Percentiles rank a stretch among this genome's conserved stretches.
These are phyloP conservation scores for Bruguiera sexangula DNA, from an alignment of 345 rosid genomes.

Conservation along the genomic window DNA sequence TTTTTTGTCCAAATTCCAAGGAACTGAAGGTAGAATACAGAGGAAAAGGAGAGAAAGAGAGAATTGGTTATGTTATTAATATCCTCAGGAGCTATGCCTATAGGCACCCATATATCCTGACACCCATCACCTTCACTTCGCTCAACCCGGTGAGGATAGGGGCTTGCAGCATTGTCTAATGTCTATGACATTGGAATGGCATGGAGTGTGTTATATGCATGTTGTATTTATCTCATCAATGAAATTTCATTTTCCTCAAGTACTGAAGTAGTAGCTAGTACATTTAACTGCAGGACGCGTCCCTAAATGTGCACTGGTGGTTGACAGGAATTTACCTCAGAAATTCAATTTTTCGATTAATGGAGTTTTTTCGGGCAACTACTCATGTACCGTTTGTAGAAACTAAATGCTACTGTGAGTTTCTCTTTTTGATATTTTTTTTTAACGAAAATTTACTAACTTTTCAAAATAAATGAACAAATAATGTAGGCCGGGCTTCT, in stretches of 20 bases:
- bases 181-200: not conserved
- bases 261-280: not conserved
- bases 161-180: slow-evolving; percentile 4
- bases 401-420: too few species aligned
- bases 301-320: not conserved
- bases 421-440: too few species aligned
- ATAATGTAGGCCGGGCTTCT: too few species aligned
- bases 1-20: not conserved
- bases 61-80: slow-evolving; percentile 7
- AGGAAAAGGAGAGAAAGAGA: not conserved
- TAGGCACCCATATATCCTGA: not conserved
- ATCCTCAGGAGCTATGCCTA: not conserved
- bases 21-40: not conserved
- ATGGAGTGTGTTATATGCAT: slow-evolving; percentile 20
- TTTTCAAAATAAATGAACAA: too few species aligned
- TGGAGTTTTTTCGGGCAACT: too few species aligned
- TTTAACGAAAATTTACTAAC: too few species aligned
- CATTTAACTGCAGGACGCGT: not conserved
- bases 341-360: too few species aligned
- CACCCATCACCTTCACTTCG: slow-evolving; percentile 29
- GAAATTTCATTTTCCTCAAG: slow-evolving; percentile 23
- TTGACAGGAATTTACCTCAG: too few species aligned
- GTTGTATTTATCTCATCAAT: slow-evolving; percentile 17
- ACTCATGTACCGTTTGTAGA: too few species aligned
- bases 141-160: slow-evolving; percentile 24